These are phyloP conservation scores for Durusdinium trenchii DNA, from an alignment of 73 alveolate genomes.

Conservation along the genomic window DNA sequence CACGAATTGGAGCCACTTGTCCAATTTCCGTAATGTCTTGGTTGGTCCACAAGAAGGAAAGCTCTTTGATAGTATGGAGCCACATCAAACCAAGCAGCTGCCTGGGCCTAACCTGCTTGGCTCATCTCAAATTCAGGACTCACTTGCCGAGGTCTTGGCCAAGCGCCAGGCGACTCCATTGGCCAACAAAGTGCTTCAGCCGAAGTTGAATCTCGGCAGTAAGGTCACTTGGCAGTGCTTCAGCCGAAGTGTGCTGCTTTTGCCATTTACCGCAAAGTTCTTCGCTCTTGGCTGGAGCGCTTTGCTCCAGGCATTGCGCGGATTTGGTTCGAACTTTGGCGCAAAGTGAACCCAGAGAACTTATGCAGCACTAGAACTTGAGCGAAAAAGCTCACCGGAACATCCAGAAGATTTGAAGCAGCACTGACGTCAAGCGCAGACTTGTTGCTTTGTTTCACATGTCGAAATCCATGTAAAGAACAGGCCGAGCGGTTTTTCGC, in stretches of 20 bases:
- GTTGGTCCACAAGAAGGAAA: neutral
- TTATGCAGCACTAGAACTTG: constrained; percentile 9
- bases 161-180: constrained; percentile 59
- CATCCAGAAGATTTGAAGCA: neutral
- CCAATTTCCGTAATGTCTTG: neutral
- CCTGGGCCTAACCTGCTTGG: no score
- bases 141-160: neutral
- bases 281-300: neutral
- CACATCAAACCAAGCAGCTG: neutral
- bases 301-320: constrained; percentile 48
- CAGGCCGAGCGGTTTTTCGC: no score
- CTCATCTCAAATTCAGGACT: neutral
- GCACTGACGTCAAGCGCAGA: constrained; percentile 63
- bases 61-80: neutral
- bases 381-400: neutral
- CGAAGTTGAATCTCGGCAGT: constrained; percentile 79
- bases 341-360: constrained; percentile 19
- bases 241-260: neutral
- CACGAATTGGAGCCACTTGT: constrained; percentile 76
- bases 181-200: constrained; percentile 63
- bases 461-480: no score
- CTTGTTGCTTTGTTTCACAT: constrained; percentile 21
- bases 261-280: neutral
- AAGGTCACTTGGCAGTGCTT: constrained; percentile 3
- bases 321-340: constrained; percentile 65